Conservation (phyloP, 1,284 basidiomycete species). For the Ustilago crameri region DNA sequence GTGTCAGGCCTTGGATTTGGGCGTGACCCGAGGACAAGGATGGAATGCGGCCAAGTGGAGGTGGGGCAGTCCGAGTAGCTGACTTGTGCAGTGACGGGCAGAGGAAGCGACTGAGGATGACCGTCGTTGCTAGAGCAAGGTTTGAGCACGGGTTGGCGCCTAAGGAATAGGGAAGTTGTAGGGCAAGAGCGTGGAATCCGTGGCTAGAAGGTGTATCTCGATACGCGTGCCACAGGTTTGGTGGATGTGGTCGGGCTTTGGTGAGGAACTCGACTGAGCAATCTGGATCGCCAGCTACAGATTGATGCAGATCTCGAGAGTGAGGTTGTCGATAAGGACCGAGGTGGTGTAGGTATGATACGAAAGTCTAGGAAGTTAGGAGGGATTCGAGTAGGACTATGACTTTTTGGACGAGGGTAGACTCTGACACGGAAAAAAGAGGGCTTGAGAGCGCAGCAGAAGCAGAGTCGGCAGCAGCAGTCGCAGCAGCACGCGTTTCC, state of each 20-base stretch:
- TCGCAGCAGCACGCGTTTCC: conserved; percentile 7
- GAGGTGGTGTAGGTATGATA: neutral
- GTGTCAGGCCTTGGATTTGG: no score
- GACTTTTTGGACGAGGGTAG: conserved; percentile 11
- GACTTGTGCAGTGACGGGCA: neutral
- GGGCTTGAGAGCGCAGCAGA: conserved; percentile 27
- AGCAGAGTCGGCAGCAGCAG: conserved; percentile 2
- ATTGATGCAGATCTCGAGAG: neutral
- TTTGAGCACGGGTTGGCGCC: neutral
- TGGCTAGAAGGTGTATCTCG: conserved; percentile 3
- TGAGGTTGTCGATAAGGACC: neutral
- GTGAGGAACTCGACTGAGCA: neutral
- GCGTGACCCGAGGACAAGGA: neutral
- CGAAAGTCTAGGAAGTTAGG: conserved; percentile 2
- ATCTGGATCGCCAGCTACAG: neutral
- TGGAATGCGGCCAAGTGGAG: conserved; percentile 23
- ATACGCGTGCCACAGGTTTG: conserved; percentile 10
- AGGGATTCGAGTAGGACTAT: conserved; percentile 3
- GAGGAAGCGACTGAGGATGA: neutral
- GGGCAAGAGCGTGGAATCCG: neutral
- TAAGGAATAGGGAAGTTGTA: neutral
- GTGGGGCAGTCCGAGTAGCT: conserved; percentile 10
- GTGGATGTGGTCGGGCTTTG: neutral
- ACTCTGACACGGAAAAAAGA: conserved; percentile 16
- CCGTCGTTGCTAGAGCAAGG: no score